Conservation (phyloP, 2,329 filamentous ascomycete species). For the Stemphylium lycopersici region DNA sequence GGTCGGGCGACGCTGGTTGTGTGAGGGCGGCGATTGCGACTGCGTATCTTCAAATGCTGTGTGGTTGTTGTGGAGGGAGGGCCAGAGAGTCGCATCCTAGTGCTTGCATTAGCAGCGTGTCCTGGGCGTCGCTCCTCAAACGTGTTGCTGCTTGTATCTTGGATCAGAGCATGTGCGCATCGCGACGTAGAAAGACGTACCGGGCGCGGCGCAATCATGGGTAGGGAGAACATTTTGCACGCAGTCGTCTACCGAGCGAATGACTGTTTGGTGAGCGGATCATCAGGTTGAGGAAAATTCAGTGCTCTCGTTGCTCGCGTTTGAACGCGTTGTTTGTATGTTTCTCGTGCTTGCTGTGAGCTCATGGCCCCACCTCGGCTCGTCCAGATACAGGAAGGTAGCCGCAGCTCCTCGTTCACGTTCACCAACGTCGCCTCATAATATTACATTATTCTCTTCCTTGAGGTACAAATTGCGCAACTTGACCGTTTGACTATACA, state of each 20-base stretch:
- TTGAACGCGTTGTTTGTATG: slow-evolving; percentile 18
- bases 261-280: not conserved
- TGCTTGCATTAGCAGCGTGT: slow-evolving; percentile 3
- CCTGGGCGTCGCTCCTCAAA: not conserved
- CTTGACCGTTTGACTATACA: too few relatives aligned
- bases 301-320: slow-evolving; percentile 1
- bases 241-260: not conserved
- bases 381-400: slow-evolving; percentile 3
- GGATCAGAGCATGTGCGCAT: not conserved
- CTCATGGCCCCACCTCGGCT: slow-evolving; percentile 17
- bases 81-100: slow-evolving; percentile 43
- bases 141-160: not conserved
- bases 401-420: not conserved
- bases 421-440: not conserved
- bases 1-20: slow-evolving; percentile 25
- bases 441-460: not conserved
- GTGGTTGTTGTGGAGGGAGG: slow-evolving; percentile 31
- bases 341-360: slow-evolving; percentile 9
- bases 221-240: slow-evolving; percentile 23
- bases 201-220: slow-evolving; percentile 26
- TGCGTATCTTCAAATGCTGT: slow-evolving; percentile 24
- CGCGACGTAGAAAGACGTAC: slow-evolving; percentile 11
- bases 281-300: not conserved
- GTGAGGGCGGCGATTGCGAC: slow-evolving; percentile 26
- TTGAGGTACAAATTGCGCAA: too few relatives aligned